phyloP scores from a whole-genome alignment of 2,329 filamentous ascomycete species.

The Didymella lethalis region DNA sequence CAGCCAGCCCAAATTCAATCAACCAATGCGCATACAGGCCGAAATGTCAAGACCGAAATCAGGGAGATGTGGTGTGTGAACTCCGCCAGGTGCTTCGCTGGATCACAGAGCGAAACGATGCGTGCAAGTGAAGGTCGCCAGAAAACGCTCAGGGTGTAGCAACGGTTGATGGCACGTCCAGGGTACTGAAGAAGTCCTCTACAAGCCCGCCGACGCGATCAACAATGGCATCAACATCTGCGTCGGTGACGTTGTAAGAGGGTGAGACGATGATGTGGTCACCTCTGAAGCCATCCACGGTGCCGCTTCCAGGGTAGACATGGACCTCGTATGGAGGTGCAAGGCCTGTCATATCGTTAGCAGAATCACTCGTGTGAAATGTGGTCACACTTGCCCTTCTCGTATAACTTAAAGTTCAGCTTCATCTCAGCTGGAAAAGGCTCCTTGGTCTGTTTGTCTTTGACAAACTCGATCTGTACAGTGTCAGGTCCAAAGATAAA shows the following conservation, averaged over 20 bases:
- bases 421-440: conserved; percentile 58
- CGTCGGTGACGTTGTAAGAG: conserved; percentile 68
- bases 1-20: conserved; percentile 9
- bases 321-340: conserved; percentile 60
- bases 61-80: neutral
- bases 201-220: conserved; percentile 61
- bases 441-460: conserved; percentile 62
- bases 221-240: conserved; percentile 66
- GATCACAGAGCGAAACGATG: neutral
- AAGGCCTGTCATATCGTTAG: conserved; percentile 46
- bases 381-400: conserved; percentile 53
- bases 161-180: neutral
- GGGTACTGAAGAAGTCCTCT: conserved; percentile 54
- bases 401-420: conserved; percentile 60
- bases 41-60: neutral
- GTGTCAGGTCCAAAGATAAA: neutral
- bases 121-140: neutral
- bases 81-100: no score
- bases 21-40: neutral
- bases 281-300: conserved; percentile 65
- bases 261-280: conserved; percentile 77
- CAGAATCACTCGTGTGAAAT: neutral
- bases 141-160: conserved; percentile 1
- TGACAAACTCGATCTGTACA: conserved; percentile 64
- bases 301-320: conserved; percentile 70